Evolutionary conservation across 352 stramenopile species (phyloP), one percentile per base, ranked within the genome.

Genomic region (Globisporangium alternatum): DNA sequence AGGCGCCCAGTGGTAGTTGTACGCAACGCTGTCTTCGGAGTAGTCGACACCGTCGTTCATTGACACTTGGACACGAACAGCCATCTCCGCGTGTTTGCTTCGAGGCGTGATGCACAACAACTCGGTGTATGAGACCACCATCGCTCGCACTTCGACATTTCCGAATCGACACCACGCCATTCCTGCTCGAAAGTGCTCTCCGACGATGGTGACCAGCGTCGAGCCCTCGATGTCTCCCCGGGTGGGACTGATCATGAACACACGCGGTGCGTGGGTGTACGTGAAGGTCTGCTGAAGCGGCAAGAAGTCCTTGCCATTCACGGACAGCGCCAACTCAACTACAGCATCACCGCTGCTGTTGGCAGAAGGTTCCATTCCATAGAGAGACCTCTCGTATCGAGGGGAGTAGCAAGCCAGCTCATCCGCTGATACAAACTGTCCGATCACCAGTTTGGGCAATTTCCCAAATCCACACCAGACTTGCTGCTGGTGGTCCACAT

Each of bases 21-120:
- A 95, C 8, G 72, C 45, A 1, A 86, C 69, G 5, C 68, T 71
- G 69, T 90, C 90, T 8, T 75, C 51, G 5, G 87, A 91, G 53
- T 93, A 98, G 45, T 98, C 93, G 30, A 96, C 72, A 5, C 90
- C 91, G 60, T 90, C 73, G 65, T 98, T 98, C 21, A 94, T 73
- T 1, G 80, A 96, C 19, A 98, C 67, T 39, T 90, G 79, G 5
- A 97, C 62, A 4, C 43, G 3, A 1, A 88, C 71, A 21, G 39
- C 49, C 54, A 83, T 71, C 8, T 85, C 73, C 8, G 76, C 72
- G 49, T 62, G 76, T 1, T 41, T 30, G 57, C 67, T 80, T 2
- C 35, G 13, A 9, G 83, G 83, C 25, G 83, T 35, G 7, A 79
- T 56, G 45, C 81, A 93, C 4, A 64, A n/a, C 17, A 91, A 12